Conservation (phyloP, 768 basidiomycete species). For the Crucibulum laeve region DNA sequence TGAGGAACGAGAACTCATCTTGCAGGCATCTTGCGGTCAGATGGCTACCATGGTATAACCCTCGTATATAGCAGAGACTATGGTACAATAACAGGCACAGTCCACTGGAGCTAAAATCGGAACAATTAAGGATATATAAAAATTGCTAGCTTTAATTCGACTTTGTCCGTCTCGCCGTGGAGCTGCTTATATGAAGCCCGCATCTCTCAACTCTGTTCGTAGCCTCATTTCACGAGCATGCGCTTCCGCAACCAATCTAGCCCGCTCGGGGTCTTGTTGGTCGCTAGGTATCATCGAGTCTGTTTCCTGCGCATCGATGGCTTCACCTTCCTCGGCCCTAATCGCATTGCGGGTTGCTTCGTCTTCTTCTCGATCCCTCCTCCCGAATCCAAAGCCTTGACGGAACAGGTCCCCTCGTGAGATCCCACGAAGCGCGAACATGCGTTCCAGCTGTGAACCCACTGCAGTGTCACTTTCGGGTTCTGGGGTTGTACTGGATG, state of each 20-base stretch:
- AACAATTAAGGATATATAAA: background rate
- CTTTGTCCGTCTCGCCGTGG: background rate
- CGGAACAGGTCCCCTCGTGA: constrained; percentile 38
- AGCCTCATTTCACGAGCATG: constrained; percentile 52
- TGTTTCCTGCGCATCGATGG: constrained; percentile 21
- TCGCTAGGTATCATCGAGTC: constrained; percentile 37
- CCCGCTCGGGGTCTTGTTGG: constrained; percentile 36
- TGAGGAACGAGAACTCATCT: no score
- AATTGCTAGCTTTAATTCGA: background rate
- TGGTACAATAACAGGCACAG: no score
- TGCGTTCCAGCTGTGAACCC: constrained; percentile 31
- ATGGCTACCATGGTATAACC: no score
- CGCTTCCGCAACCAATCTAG: constrained; percentile 38
- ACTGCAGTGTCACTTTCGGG: constrained; percentile 16
- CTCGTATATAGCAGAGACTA: no score
- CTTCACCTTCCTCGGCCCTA: constrained; percentile 25
- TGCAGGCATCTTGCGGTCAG: no score
- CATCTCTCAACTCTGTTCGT: constrained; percentile 55
- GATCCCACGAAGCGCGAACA: constrained; percentile 34
- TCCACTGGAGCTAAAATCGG: no score
- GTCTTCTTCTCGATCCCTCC: constrained; percentile 20
- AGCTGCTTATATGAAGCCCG: constrained; percentile 51
- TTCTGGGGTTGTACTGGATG: constrained; percentile 13
- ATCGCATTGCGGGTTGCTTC: constrained; percentile 17
- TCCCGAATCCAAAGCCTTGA: constrained; percentile 39